A percentile compares a stretch with the other conserved stretches of the same genome.
phyloP scores from a whole-genome alignment of 1,284 basidiomycete species.

The Leccinum ponderosum region DNA sequence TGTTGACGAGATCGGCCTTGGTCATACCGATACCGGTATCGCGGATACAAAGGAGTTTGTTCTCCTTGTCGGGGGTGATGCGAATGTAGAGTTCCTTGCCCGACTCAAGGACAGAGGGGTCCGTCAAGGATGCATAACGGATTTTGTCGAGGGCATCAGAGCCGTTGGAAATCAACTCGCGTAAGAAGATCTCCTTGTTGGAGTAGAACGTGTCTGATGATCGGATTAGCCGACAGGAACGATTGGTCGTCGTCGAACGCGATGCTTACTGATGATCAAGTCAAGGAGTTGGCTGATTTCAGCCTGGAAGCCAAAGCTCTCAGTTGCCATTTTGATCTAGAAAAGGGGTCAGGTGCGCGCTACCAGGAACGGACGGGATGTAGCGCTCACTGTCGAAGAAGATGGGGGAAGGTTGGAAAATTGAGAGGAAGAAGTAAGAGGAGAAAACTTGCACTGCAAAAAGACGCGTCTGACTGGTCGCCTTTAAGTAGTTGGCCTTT shows the following conservation, averaged over 20 bases:
- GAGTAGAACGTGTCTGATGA: slow-evolving; percentile 91
- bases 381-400: slow-evolving; percentile 20
- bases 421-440: slow-evolving; percentile 13
- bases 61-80: slow-evolving; percentile 94
- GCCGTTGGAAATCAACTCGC: slow-evolving; percentile 90
- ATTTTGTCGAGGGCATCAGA: slow-evolving; percentile 99
- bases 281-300: slow-evolving; percentile 95
- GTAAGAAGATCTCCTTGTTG: slow-evolving; percentile 98
- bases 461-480: slow-evolving; percentile 20
- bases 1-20: slow-evolving; percentile 98
- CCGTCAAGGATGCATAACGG: slow-evolving; percentile 91
- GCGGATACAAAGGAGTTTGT: slow-evolving; percentile 89
- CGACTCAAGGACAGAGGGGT: slow-evolving; percentile 83
- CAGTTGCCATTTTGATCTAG: slow-evolving; percentile 61
- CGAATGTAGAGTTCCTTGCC: slow-evolving; percentile 92
- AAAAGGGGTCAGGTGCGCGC: slow-evolving; percentile 10
- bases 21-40: slow-evolving; percentile 99
- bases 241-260: neutral
- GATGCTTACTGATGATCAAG: slow-evolving; percentile 81
- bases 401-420: slow-evolving; percentile 3
- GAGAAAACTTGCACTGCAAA: slow-evolving; percentile 7
- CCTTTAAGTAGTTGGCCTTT: slow-evolving; percentile 46
- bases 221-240: slow-evolving; percentile 1
- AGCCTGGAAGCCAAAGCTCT: slow-evolving; percentile 92
- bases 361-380: neutral